Evolutionary conservation across 1,139 yeast species (phyloP), one percentile per base, ranked within the genome.

Genomic region (Meyerozyma guilliermondii): DNA sequence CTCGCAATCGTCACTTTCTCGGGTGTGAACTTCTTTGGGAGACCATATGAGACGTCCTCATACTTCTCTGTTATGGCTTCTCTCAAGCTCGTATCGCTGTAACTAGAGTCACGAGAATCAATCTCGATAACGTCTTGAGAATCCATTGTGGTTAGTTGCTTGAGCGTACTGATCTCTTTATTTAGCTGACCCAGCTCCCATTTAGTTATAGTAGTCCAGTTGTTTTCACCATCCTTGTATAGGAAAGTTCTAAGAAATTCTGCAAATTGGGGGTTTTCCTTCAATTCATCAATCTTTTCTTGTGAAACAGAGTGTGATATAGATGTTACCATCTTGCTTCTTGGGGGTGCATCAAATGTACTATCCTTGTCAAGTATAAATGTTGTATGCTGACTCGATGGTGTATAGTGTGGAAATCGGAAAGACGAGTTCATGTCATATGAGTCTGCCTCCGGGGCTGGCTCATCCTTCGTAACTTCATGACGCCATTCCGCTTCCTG

Each of bases 121-220:
- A 33, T 33, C 26, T 43, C 44, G 6, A 52, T 49, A 3, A 51
- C 54, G 17, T 51, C 56, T 20, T 43, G 40, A 1, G 55, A 38
- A 41, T 51, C 51, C 52, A 48, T 50, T 41, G 47, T 36, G 6
- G 49, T 49, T 31, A 48, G 58, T 22, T 50, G 57, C 43, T 49
- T 53, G 38, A 59, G 47, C 28, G 58, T 58, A 22, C 45, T 49
- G 11, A 60, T 44, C 36, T 62, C 62, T 3, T 47, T 51, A 26
- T 54, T 54, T 27, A 62, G 54, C 11, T 18, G 13, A 6, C 24
- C 16, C 16, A n/a, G 14, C 13, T 33, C 36, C 14, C 23, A 18
- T 17, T 17, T 33, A 23, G 24, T 18, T 16, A 33, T 17, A 17
- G 24, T 20, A 18, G 38, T 20, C 41, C 41, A 39, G 24, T 39